These are phyloP conservation scores for Seminavis robusta DNA, from an alignment of 108 stramenopile genomes.

Conservation along the genomic window DNA sequence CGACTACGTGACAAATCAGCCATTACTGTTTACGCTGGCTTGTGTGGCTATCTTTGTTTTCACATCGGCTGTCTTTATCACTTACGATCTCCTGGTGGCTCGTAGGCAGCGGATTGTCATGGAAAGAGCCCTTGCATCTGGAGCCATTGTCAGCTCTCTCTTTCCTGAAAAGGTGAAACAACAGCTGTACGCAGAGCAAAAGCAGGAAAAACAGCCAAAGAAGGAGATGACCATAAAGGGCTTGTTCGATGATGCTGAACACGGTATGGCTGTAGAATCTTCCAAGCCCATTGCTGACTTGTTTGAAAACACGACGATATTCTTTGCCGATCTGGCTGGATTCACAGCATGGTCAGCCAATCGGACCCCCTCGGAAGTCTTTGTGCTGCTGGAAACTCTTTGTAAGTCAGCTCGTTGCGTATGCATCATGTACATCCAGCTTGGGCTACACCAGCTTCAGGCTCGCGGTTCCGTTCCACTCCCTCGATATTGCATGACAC, in stretches of 20 bases:
- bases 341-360: no score
- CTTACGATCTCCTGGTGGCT: conserved; percentile 17
- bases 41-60: conserved; percentile 38
- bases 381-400: no score
- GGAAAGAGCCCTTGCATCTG: conserved; percentile 8
- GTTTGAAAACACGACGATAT: conserved; percentile 18
- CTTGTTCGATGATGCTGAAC: neutral
- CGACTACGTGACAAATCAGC: conserved; percentile 1
- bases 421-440: no score
- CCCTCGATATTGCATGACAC: no score
- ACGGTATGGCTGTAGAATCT: neutral
- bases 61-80: conserved; percentile 6
- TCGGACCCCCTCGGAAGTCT: no score
- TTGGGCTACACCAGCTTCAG: no score
- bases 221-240: no score
- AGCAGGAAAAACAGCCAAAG: no score
- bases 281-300: conserved; percentile 21
- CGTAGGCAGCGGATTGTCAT: conserved; percentile 21
- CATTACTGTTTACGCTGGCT: conserved; percentile 30
- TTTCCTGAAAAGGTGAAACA: conserved; percentile 25
- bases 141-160: conserved; percentile 19
- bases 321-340: no score
- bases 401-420: no score
- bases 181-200: neutral
- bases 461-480: no score